Evolutionary conservation across 2,329 filamentous ascomycete genomes (phyloP).

Genomic region (Fusarium sublunatum): DNA sequence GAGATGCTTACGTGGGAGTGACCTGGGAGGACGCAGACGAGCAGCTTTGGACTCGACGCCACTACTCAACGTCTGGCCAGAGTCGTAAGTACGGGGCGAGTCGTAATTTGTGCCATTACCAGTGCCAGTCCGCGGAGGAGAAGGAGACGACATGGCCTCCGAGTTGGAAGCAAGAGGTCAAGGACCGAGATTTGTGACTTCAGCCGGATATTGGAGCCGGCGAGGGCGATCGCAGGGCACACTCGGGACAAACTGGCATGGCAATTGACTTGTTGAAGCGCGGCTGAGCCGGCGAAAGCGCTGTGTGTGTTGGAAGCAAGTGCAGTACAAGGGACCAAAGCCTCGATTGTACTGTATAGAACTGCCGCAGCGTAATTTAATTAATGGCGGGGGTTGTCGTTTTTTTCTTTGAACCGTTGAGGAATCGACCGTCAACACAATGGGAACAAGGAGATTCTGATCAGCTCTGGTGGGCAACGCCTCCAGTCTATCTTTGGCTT

Average conservation of each 20-base stretch:
- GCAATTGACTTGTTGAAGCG: constrained; percentile 36
- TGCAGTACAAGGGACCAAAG: neutral
- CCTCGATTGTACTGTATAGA: neutral
- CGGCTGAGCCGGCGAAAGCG: constrained; percentile 37
- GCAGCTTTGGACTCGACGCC: constrained; percentile 29
- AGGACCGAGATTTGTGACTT: constrained; percentile 25
- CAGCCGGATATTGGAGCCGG: constrained; percentile 37
- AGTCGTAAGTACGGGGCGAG: constrained; percentile 39
- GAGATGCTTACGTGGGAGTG: constrained; percentile 43
- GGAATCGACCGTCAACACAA: constrained; percentile 1
- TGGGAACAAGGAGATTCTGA: constrained; percentile 16
- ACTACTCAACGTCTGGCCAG: constrained; percentile 38
- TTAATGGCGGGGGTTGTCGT: neutral
- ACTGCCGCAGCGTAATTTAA: neutral
- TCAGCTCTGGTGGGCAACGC: constrained; percentile 13
- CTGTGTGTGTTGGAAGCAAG: constrained; percentile 7
- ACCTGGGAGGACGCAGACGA: constrained; percentile 43
- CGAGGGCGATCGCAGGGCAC: constrained; percentile 41
- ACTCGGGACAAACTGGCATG: constrained; percentile 40
- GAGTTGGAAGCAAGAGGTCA: constrained; percentile 6
- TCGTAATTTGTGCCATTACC: constrained; percentile 34
- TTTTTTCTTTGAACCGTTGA: constrained; percentile 3
- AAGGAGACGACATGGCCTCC: constrained; percentile 45
- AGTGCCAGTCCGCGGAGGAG: constrained; percentile 42
- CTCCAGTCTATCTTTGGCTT: constrained; percentile 18